These are phyloP conservation scores for Monilinia polystroma DNA, from an alignment of 2,329 filamentous ascomycete genomes.

Conservation along the genomic window DNA sequence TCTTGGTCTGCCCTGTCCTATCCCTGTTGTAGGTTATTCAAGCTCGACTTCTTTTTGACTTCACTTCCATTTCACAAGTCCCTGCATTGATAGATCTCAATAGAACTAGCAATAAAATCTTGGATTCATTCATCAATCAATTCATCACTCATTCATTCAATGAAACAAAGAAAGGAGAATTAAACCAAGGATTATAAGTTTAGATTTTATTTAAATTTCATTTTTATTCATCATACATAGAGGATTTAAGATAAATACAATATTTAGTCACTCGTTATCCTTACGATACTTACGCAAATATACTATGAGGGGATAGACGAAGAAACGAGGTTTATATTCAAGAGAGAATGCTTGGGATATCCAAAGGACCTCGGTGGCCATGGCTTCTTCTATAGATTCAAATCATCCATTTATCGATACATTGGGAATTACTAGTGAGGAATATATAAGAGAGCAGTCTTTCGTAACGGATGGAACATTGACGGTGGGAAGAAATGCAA, in stretches of 20 bases:
- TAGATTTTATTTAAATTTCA: not conserved
- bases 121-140: not conserved
- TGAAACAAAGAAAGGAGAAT: not conserved
- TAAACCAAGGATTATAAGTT: not conserved
- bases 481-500: slow-evolving; percentile 55
- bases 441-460: slow-evolving; percentile 39
- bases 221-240: not conserved
- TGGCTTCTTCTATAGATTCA: slow-evolving; percentile 22
- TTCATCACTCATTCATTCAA: not conserved
- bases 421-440: slow-evolving; percentile 35
- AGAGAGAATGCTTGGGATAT: slow-evolving; percentile 18
- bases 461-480: slow-evolving; percentile 48
- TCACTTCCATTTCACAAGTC: not conserved
- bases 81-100: not conserved
- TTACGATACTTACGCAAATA: not conserved
- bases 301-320: slow-evolving; percentile 10
- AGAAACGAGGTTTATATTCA: not conserved
- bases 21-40: not conserved
- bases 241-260: not conserved
- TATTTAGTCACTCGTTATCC: slow-evolving; percentile 3
- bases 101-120: slow-evolving; percentile 6
- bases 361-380: slow-evolving; percentile 5
- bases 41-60: slow-evolving; percentile 7
- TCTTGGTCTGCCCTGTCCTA: no score
- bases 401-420: slow-evolving; percentile 42